phyloP scores from a whole-genome alignment of 2,329 filamentous ascomycete genomes.

The Diaporthe sp. region DNA sequence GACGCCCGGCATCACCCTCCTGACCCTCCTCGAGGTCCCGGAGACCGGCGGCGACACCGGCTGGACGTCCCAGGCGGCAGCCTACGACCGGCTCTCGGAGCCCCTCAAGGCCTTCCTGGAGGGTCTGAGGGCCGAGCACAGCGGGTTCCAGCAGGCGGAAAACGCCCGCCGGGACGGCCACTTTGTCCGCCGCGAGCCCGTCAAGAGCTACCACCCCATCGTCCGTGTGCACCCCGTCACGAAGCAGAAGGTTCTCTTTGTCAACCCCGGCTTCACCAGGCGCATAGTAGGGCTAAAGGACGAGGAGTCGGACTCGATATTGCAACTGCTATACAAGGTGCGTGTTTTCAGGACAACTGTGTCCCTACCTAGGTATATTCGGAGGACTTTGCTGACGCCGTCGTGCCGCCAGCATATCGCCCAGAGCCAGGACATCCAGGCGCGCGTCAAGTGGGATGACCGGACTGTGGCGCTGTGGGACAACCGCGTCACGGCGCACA shows the following conservation, averaged over 20 bases:
- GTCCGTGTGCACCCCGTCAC: conserved; percentile 72
- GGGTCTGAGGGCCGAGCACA: conserved; percentile 51
- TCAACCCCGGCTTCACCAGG: conserved; percentile 44
- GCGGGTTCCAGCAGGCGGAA: conserved; percentile 51
- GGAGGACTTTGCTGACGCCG: conserved; percentile 19
- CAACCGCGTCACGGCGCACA: conserved; percentile 64
- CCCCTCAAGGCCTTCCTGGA: conserved; percentile 50
- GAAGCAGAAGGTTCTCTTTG: conserved; percentile 42
- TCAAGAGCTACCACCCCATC: conserved; percentile 73
- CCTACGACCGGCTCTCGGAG: conserved; percentile 49
- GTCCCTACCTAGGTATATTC: background rate
- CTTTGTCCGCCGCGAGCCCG: conserved; percentile 68
- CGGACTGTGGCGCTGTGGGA: conserved; percentile 77
- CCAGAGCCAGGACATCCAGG: conserved; percentile 73
- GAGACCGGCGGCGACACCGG: conserved; percentile 51
- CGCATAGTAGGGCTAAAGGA: conserved; percentile 72
- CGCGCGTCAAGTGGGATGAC: conserved; percentile 72
- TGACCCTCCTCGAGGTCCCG: conserved; percentile 50
- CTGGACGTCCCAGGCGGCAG: conserved; percentile 50
- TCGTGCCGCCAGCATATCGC: conserved; percentile 51
- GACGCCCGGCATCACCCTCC: conserved; percentile 52
- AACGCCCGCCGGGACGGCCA: conserved; percentile 46
- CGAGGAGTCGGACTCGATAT: conserved; percentile 73
- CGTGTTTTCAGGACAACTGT: background rate
- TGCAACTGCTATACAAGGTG: conserved; percentile 74